Percentiles rank a stretch among this genome's conserved stretches.
These are phyloP conservation scores for Daedaleopsis nitida DNA, from an alignment of 768 basidiomycete genomes.

Conservation along the genomic window DNA sequence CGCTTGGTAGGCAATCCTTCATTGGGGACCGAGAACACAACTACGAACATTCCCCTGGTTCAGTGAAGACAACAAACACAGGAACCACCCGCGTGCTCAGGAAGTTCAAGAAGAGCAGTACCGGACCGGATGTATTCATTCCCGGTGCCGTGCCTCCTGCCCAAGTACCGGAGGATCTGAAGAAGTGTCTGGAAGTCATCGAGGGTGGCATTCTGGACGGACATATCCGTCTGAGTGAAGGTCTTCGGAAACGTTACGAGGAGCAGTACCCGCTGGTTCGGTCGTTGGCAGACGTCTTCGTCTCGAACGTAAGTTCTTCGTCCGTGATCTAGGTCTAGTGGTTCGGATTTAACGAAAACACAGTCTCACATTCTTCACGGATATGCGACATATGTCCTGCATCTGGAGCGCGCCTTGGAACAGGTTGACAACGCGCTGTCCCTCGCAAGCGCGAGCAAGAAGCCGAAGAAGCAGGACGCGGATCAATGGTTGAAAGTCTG, in stretches of 20 bases:
- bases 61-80: slow-evolving; percentile 40
- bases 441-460: slow-evolving; percentile 61
- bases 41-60: slow-evolving; percentile 27
- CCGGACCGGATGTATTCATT: slow-evolving; percentile 42
- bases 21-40: slow-evolving; percentile 50
- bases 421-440: slow-evolving; percentile 83
- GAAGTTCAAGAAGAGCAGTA: slow-evolving; percentile 68
- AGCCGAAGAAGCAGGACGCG: slow-evolving; percentile 80
- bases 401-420: slow-evolving; percentile 86
- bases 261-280: slow-evolving; percentile 95
- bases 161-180: slow-evolving; percentile 85
- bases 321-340: not conserved
- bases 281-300: slow-evolving; percentile 94
- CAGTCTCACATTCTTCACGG: slow-evolving; percentile 93
- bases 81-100: slow-evolving; percentile 52
- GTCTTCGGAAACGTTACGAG: slow-evolving; percentile 87
- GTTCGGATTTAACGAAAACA: not conserved
- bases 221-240: slow-evolving; percentile 82
- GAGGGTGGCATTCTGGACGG: slow-evolving; percentile 87
- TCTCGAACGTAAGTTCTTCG: slow-evolving; percentile 71
- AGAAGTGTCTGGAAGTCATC: slow-evolving; percentile 83
- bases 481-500: slow-evolving; percentile 80
- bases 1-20: slow-evolving; percentile 70
- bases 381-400: slow-evolving; percentile 93
- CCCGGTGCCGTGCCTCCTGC: slow-evolving; percentile 65